phyloP scores from a whole-genome alignment of 352 stramenopile genomes.

The Achlya hypogyna region DNA sequence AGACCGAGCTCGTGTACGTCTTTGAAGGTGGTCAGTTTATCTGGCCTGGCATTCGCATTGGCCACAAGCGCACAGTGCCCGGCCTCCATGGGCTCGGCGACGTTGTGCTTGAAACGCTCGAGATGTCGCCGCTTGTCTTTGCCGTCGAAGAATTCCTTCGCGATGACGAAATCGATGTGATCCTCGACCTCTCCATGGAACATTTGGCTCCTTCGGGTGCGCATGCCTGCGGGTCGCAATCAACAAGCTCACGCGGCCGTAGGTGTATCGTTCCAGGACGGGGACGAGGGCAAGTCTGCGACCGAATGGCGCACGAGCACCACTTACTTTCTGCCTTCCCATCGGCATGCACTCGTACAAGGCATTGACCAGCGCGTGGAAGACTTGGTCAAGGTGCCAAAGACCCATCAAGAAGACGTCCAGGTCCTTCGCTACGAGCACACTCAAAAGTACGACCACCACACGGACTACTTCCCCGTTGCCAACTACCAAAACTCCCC shows the following conservation, averaged over 20 bases:
- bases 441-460: conserved; percentile 71
- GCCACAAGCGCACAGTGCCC: conserved; percentile 54
- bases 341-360: conserved; percentile 29
- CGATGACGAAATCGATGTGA: conserved; percentile 66
- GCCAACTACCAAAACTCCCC: conserved; percentile 36
- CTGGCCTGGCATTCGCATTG: conserved; percentile 54
- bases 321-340: conserved; percentile 61
- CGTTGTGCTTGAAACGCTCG: conserved; percentile 46
- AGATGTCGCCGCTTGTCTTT: conserved; percentile 60
- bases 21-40: conserved; percentile 72
- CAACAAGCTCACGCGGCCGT: not conserved
- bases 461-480: conserved; percentile 51
- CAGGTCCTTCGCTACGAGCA: conserved; percentile 62
- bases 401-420: conserved; percentile 50
- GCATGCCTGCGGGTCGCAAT: not conserved
- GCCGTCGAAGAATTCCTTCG: conserved; percentile 60
- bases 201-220: conserved; percentile 44
- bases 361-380: conserved; percentile 53
- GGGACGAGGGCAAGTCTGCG: conserved; percentile 46
- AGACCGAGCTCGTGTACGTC: conserved; percentile 46
- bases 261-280: conserved; percentile 47
- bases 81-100: conserved; percentile 37
- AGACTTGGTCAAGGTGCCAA: conserved; percentile 51
- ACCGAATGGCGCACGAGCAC: conserved; percentile 72
- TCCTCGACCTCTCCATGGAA: conserved; percentile 53